Conservation (phyloP, 73 alveolate species). For the Paramecium primaurelia region DNA sequence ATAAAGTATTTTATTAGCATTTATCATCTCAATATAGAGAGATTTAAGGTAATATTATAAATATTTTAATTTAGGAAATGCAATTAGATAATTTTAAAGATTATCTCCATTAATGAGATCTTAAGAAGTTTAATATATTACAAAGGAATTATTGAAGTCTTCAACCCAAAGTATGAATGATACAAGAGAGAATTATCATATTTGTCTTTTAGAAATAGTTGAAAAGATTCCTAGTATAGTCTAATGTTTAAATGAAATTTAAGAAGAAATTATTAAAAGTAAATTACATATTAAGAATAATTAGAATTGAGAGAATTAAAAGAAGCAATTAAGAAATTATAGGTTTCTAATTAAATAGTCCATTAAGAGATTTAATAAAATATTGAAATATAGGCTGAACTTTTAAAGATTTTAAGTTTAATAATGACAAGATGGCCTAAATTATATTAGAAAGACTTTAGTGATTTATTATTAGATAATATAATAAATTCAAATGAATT, state of each 20-base stretch:
- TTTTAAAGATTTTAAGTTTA: neutral
- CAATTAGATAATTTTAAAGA: neutral
- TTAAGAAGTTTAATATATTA: neutral
- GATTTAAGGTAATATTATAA: neutral
- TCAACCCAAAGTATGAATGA: neutral
- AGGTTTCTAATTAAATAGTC: neutral
- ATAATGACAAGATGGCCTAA: conserved; percentile 38
- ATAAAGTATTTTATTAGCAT: neutral
- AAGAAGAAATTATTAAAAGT: neutral
- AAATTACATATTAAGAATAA: neutral
- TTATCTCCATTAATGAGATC: conserved; percentile 11
- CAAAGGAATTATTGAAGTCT: neutral
- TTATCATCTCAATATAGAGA: neutral
- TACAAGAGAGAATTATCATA: conserved; percentile 24
- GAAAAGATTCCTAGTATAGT: neutral
- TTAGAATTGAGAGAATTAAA: neutral
- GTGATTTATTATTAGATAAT: conserved; percentile 12
- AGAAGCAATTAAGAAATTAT: neutral
- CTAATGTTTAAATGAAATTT: neutral
- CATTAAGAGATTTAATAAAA: neutral
- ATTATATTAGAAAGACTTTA: neutral
- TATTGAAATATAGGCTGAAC: neutral
- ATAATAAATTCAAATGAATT: neutral
- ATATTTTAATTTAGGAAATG: neutral
- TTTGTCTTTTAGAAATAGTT: conserved; percentile 14